These are phyloP conservation scores for Melastoma candidum DNA, from an alignment of 441 rosid species.

Conservation along the genomic window DNA sequence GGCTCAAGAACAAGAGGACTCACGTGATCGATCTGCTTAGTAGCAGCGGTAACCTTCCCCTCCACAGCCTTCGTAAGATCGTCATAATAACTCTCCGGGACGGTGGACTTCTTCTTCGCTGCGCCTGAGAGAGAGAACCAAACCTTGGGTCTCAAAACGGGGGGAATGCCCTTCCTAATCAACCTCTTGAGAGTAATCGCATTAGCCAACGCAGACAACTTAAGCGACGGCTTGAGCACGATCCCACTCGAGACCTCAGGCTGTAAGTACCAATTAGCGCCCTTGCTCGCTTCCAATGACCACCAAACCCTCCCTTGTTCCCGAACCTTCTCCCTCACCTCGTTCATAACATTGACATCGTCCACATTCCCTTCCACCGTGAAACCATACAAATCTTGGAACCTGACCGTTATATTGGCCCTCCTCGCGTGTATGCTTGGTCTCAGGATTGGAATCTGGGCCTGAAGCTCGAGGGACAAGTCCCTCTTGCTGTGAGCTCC, in stretches of 20 bases:
- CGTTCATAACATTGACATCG: constrained; percentile 86
- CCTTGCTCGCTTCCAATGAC: constrained; percentile 96
- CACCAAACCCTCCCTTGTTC: constrained; percentile 96
- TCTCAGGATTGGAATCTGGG: constrained; percentile 69
- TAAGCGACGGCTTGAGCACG: constrained; percentile 77
- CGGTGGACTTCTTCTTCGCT: constrained; percentile 97
- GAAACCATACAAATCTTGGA: constrained; percentile 90
- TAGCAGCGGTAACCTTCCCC: constrained; percentile 86
- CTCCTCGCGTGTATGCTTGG: constrained; percentile 93
- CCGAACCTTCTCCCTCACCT: constrained; percentile 93
- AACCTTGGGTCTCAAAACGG: constrained; percentile 87
- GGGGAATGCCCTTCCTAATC: constrained; percentile 93
- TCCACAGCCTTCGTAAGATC: constrained; percentile 86
- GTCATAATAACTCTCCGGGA: constrained; percentile 86
- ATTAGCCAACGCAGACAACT: constrained; percentile 62
- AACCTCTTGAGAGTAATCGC: constrained; percentile 79
- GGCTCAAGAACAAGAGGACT: constrained; percentile 17
- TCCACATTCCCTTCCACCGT: constrained; percentile 97
- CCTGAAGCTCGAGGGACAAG: constrained; percentile 51
- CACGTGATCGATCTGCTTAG: constrained; percentile 93
- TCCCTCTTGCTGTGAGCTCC: constrained; percentile 57
- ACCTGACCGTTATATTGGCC: constrained; percentile 77
- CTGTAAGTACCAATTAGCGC: constrained; percentile 95
- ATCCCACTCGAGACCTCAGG: constrained; percentile 66
- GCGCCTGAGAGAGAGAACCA: constrained; percentile 99